phyloP scores from a whole-genome alignment of 257 asterid species.

The Solanum arcanum region DNA sequence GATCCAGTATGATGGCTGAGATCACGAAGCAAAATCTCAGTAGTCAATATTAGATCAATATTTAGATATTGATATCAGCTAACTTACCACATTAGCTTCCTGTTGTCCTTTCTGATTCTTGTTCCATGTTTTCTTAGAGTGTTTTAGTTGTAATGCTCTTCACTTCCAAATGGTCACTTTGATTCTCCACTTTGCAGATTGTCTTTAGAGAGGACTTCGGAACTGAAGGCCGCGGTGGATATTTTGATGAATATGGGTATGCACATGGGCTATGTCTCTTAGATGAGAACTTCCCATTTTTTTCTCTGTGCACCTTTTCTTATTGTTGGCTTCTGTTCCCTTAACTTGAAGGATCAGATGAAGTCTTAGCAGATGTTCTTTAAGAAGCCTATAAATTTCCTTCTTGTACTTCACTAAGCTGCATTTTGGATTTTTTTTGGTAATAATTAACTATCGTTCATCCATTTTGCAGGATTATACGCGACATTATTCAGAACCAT shows the following conservation, averaged over 20 bases:
- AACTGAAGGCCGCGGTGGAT: slow-evolving; percentile 99
- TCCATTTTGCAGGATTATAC: slow-evolving; percentile 62
- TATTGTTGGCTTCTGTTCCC: background rate
- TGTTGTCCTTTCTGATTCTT: background rate
- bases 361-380: background rate
- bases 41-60: background rate
- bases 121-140: background rate
- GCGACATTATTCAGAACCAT: slow-evolving; percentile 91
- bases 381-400: background rate
- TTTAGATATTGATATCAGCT: background rate
- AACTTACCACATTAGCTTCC: background rate
- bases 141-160: background rate
- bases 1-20: background rate
- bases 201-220: slow-evolving; percentile 99
- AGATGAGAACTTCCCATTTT: background rate
- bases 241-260: slow-evolving; percentile 96
- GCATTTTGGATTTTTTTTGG: background rate
- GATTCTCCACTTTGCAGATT: slow-evolving; percentile 37
- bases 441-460: background rate
- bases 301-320: background rate
- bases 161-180: background rate
- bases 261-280: slow-evolving; percentile 2
- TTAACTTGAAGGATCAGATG: background rate
- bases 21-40: background rate
- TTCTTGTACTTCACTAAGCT: background rate